phyloP scores from a whole-genome alignment of 2,329 filamentous ascomycete species.

The Penicillium sclerotiorum region DNA sequence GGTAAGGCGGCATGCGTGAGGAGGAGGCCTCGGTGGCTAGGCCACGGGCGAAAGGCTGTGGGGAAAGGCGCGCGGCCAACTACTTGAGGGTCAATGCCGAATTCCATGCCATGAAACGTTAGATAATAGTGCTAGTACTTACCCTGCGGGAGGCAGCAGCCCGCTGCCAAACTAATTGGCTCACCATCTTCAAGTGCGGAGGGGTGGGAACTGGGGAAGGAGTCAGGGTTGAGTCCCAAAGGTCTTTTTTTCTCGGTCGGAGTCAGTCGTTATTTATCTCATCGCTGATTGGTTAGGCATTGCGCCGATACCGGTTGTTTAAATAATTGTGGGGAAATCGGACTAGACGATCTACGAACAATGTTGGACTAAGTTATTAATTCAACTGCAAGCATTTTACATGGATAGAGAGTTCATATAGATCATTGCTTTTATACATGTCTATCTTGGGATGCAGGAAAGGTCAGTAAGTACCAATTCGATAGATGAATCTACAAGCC shows the following conservation, averaged over 20 bases:
- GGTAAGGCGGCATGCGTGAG: slow-evolving; percentile 74
- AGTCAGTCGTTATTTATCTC: slow-evolving; percentile 23
- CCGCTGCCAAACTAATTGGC: slow-evolving; percentile 44
- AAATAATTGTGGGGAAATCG: slow-evolving; percentile 7
- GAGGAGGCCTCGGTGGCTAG: slow-evolving; percentile 44
- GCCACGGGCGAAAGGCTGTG: slow-evolving; percentile 35
- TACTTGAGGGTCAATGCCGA: slow-evolving; percentile 18
- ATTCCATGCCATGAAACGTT: background rate
- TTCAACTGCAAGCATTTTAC: too few species aligned
- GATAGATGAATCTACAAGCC: too few species aligned
- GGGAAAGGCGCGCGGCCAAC: slow-evolving; percentile 39
- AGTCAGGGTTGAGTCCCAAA: slow-evolving; percentile 18
- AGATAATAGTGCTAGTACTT: slow-evolving; percentile 20
- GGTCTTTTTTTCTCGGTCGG: slow-evolving; percentile 22
- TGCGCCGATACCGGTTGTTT: slow-evolving; percentile 26
- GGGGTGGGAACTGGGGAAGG: slow-evolving; percentile 18
- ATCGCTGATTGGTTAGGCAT: slow-evolving; percentile 20
- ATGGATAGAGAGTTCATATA: too few species aligned
- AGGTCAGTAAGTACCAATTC: too few species aligned
- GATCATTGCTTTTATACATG: too few species aligned
- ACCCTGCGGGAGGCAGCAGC: slow-evolving; percentile 42
- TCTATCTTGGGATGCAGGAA: too few species aligned
- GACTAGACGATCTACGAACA: background rate
- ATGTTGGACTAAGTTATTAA: too few species aligned
- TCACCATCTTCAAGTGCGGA: slow-evolving; percentile 37